Evolutionary conservation across 495 filamentous ascomycete species (phyloP).

Genomic region (Parachaetomium inaequale): DNA sequence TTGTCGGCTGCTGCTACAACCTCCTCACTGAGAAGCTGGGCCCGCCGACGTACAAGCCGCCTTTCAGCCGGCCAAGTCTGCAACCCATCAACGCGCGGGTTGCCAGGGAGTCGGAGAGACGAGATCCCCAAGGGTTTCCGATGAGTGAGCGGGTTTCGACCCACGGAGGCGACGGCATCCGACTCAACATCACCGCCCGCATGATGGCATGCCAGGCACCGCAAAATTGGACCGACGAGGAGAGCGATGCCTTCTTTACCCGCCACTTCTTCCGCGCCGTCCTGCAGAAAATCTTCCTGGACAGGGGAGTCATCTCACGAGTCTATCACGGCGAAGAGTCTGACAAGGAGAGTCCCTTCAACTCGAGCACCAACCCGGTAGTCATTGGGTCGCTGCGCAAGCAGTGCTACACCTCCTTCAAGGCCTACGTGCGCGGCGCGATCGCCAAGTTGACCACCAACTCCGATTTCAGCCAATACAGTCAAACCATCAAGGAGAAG

Average conservation of each 20-base stretch:
- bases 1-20: conserved; percentile 98
- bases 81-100: conserved; percentile 53
- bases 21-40: conserved; percentile 85
- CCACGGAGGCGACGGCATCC: conserved; percentile 60
- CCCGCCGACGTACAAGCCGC: conserved; percentile 79
- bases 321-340: conserved; percentile 47
- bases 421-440: conserved; percentile 75
- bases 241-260: conserved; percentile 85
- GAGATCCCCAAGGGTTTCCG: conserved; percentile 87
- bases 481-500: conserved; percentile 54
- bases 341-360: conserved; percentile 43
- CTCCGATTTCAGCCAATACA: conserved; percentile 49
- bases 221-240: conserved; percentile 76
- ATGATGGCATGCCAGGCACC: conserved; percentile 98
- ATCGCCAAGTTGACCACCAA: conserved; percentile 66
- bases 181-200: conserved; percentile 90
- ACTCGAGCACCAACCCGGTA: conserved; percentile 62
- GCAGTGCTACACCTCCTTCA: conserved; percentile 71
- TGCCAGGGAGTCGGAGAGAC: conserved; percentile 50
- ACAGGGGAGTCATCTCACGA: conserved; percentile 65
- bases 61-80: conserved; percentile 58
- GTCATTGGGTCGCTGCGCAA: conserved; percentile 85
- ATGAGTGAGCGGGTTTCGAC: conserved; percentile 73
- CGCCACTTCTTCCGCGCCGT: conserved; percentile 91
- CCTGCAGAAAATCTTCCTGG: conserved; percentile 83